These are phyloP conservation scores for Fusarium pininemorale DNA, from an alignment of 2,329 filamentous ascomycete species.

Conservation along the genomic window DNA sequence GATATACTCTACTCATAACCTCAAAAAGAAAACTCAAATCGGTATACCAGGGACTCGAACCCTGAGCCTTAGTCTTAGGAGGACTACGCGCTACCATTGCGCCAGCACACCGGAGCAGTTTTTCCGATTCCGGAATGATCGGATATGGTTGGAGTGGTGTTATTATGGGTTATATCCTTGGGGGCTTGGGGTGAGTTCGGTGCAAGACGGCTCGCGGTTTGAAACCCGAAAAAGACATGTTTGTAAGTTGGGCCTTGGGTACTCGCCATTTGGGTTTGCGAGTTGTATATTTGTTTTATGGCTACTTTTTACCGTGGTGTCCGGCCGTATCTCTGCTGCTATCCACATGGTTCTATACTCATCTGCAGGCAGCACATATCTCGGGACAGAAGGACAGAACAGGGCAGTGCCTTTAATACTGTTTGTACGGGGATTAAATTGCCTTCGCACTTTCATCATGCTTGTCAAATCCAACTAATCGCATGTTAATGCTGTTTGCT, in stretches of 20 bases:
- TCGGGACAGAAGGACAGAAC: neutral
- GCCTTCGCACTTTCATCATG: neutral
- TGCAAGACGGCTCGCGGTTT: neutral
- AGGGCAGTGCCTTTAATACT: neutral
- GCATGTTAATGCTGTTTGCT: neutral
- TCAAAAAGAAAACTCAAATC: neutral
- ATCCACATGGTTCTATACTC: neutral
- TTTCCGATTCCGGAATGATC: slow-evolving; percentile 29
- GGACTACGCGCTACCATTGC: slow-evolving; percentile 53
- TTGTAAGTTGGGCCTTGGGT: neutral
- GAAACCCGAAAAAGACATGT: neutral
- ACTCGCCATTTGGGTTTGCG: neutral
- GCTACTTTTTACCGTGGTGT: neutral
- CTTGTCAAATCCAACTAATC: neutral
- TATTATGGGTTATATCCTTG: slow-evolving; percentile 13
- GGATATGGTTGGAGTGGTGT: neutral
- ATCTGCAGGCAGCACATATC: neutral
- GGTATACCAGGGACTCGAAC: slow-evolving; percentile 52
- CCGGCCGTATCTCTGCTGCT: neutral
- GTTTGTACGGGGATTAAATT: neutral
- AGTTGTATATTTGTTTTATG: neutral
- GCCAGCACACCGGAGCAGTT: slow-evolving; percentile 22
- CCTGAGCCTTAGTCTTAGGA: slow-evolving; percentile 54
- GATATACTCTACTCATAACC: no score
- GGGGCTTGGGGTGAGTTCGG: rapidly evolving